Conservation (phyloP, 495 filamentous ascomycete genomes). For the Aspergillus campestris region DNA sequence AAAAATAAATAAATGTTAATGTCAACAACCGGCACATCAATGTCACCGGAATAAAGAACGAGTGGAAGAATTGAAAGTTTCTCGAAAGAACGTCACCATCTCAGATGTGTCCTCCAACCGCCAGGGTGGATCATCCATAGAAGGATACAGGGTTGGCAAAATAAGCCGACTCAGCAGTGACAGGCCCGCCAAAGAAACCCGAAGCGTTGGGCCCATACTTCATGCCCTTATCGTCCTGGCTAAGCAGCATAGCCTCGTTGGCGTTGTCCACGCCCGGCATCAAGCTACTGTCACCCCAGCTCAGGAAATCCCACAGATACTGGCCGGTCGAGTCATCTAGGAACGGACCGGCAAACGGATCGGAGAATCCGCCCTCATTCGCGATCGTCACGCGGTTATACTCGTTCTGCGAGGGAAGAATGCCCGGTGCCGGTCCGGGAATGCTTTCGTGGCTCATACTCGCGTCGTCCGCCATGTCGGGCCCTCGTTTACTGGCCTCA, state of each 20-base stretch:
- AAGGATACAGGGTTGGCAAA: constrained; percentile 20
- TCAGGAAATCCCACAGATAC: constrained; percentile 37
- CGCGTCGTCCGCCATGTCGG: constrained; percentile 8
- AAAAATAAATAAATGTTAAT: constrained; percentile 2
- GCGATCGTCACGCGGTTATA: constrained; percentile 12
- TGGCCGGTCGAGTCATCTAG: constrained; percentile 29
- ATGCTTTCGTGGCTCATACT: constrained; percentile 10
- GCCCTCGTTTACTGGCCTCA: constrained; percentile 45
- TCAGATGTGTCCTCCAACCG: background rate
- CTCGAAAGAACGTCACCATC: too few relatives aligned
- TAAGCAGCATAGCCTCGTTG: constrained; percentile 18
- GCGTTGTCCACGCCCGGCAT: constrained; percentile 26
- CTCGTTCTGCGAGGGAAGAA: constrained; percentile 14
- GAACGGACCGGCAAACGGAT: constrained; percentile 20
- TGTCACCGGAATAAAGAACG: too few relatives aligned
- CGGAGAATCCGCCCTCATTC: constrained; percentile 18
- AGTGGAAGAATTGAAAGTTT: background rate
- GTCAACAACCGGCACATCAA: too few relatives aligned
- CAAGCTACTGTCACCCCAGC: constrained; percentile 33
- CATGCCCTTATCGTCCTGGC: constrained; percentile 21
- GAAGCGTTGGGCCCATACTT: constrained; percentile 17
- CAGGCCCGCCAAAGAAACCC: constrained; percentile 19
- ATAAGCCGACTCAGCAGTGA: constrained; percentile 20
- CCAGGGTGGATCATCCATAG: constrained; percentile 16
- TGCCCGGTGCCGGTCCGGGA: background rate